phyloP scores from a whole-genome alignment of 495 filamentous ascomycete genomes.

The Pseudomonodictys pantanalensis region DNA sequence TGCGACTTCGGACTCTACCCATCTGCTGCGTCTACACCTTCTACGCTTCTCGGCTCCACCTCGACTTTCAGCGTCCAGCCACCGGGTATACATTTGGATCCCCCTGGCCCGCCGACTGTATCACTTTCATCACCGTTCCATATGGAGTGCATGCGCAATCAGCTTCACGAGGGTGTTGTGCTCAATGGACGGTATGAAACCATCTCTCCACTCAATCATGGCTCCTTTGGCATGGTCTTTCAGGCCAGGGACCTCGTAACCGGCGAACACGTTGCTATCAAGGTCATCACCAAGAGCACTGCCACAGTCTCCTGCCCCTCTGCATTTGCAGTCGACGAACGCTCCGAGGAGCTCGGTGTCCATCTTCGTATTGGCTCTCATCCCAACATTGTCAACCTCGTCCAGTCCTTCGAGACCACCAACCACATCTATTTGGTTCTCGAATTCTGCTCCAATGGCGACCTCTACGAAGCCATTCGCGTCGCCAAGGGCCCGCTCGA shows the following conservation, averaged over 20 bases:
- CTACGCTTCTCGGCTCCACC: background rate
- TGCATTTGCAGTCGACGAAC: constrained; percentile 66
- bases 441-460: constrained; percentile 94
- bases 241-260: constrained; percentile 76
- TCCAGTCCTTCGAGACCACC: constrained; percentile 88
- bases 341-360: constrained; percentile 81
- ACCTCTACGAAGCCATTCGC: constrained; percentile 96
- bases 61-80: constrained; percentile 14
- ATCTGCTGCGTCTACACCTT: background rate
- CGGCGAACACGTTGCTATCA: constrained; percentile 81
- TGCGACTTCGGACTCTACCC: constrained; percentile 9
- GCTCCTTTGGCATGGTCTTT: constrained; percentile 98
- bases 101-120: constrained; percentile 9
- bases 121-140: constrained; percentile 2
- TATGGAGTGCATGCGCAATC: constrained; percentile 47
- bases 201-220: constrained; percentile 92
- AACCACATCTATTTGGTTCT: constrained; percentile 87
- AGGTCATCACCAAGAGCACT: constrained; percentile 79
- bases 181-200: constrained; percentile 71
- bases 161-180: constrained; percentile 41
- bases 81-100: constrained; percentile 12
- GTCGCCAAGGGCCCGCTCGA: constrained; percentile 80
- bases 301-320: constrained; percentile 52
- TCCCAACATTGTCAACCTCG: constrained; percentile 88
- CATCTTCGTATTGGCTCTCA: constrained; percentile 76